Evolutionary conservation across 83 land plant species (phyloP).

Genomic region (Thuja plicata): DNA sequence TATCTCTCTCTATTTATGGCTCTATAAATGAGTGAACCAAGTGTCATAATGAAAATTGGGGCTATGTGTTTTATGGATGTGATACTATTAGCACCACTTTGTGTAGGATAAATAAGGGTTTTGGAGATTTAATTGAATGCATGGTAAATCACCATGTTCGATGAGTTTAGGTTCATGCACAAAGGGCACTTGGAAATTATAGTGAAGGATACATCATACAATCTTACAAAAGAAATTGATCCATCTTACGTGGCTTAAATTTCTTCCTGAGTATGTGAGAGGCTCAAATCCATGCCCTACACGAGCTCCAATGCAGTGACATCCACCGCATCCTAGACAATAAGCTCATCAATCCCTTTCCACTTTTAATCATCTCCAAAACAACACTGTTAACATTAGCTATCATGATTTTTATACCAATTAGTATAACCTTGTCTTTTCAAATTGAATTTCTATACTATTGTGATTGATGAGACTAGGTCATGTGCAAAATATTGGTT

Average conservation of each 20-base stretch:
- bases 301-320: conserved; percentile 38
- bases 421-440: conserved; percentile 41
- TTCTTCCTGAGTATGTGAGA: conserved; percentile 82
- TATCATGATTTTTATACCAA: no score
- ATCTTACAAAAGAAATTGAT: conserved; percentile 13
- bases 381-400: no score
- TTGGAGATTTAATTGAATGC: conserved; percentile 29
- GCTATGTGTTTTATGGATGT: no score
- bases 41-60: no score
- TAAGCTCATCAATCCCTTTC: conserved; percentile 15
- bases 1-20: no score
- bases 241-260: conserved; percentile 49
- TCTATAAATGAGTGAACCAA: no score
- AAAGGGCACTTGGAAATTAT: conserved; percentile 50
- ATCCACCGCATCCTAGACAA: conserved; percentile 61
- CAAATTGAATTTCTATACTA: conserved; percentile 48
- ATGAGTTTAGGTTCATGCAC: conserved; percentile 69
- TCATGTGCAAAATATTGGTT: conserved; percentile 55
- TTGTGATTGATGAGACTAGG: conserved; percentile 66
- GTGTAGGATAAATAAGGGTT: conserved; percentile 39
- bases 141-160: conserved; percentile 53
- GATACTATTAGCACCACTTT: not conserved
- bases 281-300: conserved; percentile 62
- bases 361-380: no score
- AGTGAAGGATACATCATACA: conserved; percentile 27